Evolutionary conservation across 2,329 filamentous ascomycete genomes (phyloP), one percentile per base, ranked within the genome.

Genomic region (Lasiodiplodia theobromae): DNA sequence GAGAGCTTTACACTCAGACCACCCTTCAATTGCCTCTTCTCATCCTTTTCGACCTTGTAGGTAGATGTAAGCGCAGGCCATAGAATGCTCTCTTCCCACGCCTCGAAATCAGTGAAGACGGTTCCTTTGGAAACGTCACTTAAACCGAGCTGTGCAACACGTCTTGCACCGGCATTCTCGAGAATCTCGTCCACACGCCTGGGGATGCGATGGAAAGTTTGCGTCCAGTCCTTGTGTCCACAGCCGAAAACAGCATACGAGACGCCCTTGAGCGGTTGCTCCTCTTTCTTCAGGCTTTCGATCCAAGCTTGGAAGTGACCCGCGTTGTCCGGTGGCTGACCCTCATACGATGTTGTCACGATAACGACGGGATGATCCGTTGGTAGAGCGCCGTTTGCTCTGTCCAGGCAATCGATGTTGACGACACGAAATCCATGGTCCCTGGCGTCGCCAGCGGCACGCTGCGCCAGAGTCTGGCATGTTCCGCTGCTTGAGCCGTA

Each of bases 341-440:
- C 92, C 73, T 94, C 91, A 72, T 94, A 94, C 1, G 88, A 90
- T 0, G 91, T 86, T 0, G 89, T 89, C 70, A 94, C 84, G 63
- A 94, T 84, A 25, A 92, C 81, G 0, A 91, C 84, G 0, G 91
- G 90, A 6, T 86, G 83, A 31, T 86, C 83, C 63, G 83, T 87
- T 0, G 89, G 87, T 0, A 93, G 75, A 2, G 86, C 84, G 58
- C 87, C 85, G 23, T 86, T 87, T 0, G 88, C 90, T 0, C 12
- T 21, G 2, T 51, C 21, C 18, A 51, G 47, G 18, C 18, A 28
- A 28, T 51, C 21, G 14, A 16, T 18, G 8, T 51, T 18, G 18
- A 21, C 2, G n/a, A 10, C 11, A 21, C 18, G 47, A 23, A 51
- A 21, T 21, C 47, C 47, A 16, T n/a, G 47, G 47, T 21, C 18